A percentile compares a stretch with the other conserved stretches of the same genome.
Evolutionary conservation across 2,329 filamentous ascomycete species (phyloP).

Genomic region (Ustulina deusta): DNA sequence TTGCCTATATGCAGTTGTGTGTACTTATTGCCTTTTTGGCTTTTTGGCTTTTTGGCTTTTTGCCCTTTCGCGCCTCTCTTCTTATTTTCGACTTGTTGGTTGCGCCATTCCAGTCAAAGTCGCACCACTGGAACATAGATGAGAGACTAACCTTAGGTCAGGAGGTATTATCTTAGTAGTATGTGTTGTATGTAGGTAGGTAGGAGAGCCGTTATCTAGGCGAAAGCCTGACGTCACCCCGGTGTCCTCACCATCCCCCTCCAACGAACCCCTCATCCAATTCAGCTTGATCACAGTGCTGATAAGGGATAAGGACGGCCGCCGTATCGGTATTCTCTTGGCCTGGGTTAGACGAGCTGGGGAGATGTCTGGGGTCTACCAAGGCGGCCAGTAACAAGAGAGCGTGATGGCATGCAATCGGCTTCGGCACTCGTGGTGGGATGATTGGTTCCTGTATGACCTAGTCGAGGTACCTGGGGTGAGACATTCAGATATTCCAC

Average conservation of each 20-base stretch:
- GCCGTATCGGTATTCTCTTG: neutral
- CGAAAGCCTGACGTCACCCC: slow-evolving; percentile 34
- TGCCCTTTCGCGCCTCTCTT: neutral
- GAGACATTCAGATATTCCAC: neutral
- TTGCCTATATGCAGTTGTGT: neutral
- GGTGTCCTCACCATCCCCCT: slow-evolving; percentile 17
- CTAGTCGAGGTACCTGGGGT: neutral
- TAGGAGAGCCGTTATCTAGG: neutral
- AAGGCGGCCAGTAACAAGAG: slow-evolving; percentile 27
- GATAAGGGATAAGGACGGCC: slow-evolving; percentile 9
- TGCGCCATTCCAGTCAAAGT: neutral
- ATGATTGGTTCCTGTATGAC: slow-evolving; percentile 39
- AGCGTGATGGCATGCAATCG: slow-evolving; percentile 19
- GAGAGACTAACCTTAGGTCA: no score
- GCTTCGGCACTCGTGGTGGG: slow-evolving; percentile 34
- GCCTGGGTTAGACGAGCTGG: neutral
- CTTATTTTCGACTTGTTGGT: neutral
- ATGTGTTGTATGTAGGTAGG: no score
- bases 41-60: neutral
- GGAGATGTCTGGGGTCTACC: neutral
- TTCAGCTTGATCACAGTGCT: slow-evolving; percentile 17
- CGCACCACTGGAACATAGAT: neutral
- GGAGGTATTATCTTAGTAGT: no score
- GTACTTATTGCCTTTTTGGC: neutral
- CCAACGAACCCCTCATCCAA: slow-evolving; percentile 26